Base-by-base conservation (phyloP, 1,284 basidiomycete genomes). In the Bondarzewia mesenterica region DNA sequence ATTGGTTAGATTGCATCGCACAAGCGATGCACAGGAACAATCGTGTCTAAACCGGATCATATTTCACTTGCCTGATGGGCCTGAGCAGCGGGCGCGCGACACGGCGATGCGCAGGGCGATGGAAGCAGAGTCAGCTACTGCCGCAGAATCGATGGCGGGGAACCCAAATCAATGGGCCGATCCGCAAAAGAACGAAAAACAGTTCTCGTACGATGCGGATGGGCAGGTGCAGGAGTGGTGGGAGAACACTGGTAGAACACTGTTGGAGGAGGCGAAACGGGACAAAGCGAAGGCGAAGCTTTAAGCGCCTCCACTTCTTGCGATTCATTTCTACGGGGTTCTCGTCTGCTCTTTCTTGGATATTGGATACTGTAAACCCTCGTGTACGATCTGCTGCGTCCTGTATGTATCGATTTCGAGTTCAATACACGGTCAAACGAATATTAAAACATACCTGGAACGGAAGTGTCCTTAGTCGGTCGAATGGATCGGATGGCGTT, bases 61-160 rank as follows among this genome's bases (percentile, higher is more conserved):
- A 26, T 80, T 80, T 60, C 78, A 82, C 56, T 57, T 80, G 0
- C 64, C 64, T 0, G 79, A 81, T 50, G 77, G 79, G 0, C 71
- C 71, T 1, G 73, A 71, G 45, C 80, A 83, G 50, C 58, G 69
- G 44, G 60, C 59, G 32, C 67, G 80, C 15, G 79, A 82, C 51
- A 55, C 52, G 15, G 63, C 70, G 6, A 81, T 82, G 78, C 65
- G 65, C 14, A 50, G 47, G 5, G 74, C 72, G 18, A 77, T 74
- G 74, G 68, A 65, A 25, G 55, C 57, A 0, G 69, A 71, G 45
- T 50, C 25, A n/a, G 15, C 22, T 6, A 18, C 36, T 21, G 40
- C 32, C 29, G 39, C 23, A 53, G 27, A 6, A 41, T 56, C 53
- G 40, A 53, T 50, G 42, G 55, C 25, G 20, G 71, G 68, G 0